phyloP scores from a whole-genome alignment of 257 asterid species.

The Thymus mandschuricus region DNA sequence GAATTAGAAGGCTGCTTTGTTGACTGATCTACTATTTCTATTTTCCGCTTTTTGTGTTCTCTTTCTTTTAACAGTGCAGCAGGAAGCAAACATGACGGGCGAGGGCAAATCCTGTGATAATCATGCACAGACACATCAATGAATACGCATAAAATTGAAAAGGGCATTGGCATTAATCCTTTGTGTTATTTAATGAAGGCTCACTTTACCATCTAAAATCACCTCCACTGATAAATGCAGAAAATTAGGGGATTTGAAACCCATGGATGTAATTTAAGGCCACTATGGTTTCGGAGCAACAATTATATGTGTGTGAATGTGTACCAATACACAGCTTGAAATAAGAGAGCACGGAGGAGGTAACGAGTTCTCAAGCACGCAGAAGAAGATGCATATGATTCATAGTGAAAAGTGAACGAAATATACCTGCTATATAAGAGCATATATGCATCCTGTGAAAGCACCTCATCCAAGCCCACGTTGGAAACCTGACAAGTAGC shows the following conservation, averaged over 20 bases:
- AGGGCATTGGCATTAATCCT: constrained; percentile 10
- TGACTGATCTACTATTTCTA: constrained; percentile 37
- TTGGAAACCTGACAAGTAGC: constrained; percentile 53
- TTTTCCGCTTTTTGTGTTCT: constrained; percentile 35
- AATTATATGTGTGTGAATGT: neutral
- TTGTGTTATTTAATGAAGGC: neutral
- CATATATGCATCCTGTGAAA: constrained; percentile 92
- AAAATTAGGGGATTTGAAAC: neutral
- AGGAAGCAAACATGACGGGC: constrained; percentile 66
- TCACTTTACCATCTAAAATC: neutral
- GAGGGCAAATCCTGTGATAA: constrained; percentile 55
- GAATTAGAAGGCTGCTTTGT: constrained; percentile 34
- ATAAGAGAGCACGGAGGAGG: neutral
- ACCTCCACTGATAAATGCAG: no score
- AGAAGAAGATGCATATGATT: neutral
- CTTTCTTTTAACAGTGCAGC: constrained; percentile 41
- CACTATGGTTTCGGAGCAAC: constrained; percentile 3
- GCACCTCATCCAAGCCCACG: constrained; percentile 79
- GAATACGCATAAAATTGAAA: neutral
- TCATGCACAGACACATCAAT: neutral
- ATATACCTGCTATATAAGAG: constrained; percentile 84
- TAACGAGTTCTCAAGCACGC: neutral
- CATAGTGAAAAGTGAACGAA: constrained; percentile 19
- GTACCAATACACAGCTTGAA: neutral
- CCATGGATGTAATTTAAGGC: constrained; percentile 2